Percentiles rank a stretch among this genome's conserved stretches.
phyloP scores from a whole-genome alignment of 306 rosid species.

The Quercus agrifolia region DNA sequence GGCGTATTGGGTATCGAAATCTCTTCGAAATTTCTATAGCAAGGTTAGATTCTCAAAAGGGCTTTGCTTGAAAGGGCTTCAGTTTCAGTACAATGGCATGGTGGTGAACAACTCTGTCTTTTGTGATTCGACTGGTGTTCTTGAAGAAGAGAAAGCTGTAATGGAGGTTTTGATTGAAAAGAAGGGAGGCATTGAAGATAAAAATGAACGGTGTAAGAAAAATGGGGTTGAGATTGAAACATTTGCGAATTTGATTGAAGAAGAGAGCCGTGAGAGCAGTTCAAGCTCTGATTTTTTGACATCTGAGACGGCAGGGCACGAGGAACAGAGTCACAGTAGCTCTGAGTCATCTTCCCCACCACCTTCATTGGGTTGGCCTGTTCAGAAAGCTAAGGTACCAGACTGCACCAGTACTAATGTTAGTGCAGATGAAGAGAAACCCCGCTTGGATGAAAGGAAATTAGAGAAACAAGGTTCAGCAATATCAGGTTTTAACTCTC shows the following conservation, averaged over 20 bases:
- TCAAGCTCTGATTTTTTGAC: slow-evolving; percentile 70
- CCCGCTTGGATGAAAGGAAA: slow-evolving; percentile 42
- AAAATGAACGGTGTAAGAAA: slow-evolving; percentile 11
- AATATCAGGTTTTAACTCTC: slow-evolving; percentile 47
- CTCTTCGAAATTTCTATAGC: slow-evolving; percentile 37
- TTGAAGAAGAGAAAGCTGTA: slow-evolving; percentile 30
- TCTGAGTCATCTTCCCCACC: slow-evolving; percentile 73
- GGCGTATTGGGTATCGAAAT: slow-evolving; percentile 53
- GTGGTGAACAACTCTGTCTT: slow-evolving; percentile 49
- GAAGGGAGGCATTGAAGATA: slow-evolving; percentile 28
- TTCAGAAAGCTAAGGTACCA: slow-evolving; percentile 36
- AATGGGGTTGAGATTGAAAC: slow-evolving; percentile 38
- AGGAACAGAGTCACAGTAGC: slow-evolving; percentile 74
- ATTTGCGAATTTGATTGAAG: slow-evolving; percentile 46
- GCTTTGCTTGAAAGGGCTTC: slow-evolving; percentile 48
- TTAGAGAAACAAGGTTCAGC: slow-evolving; percentile 47
- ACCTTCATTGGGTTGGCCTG: slow-evolving; percentile 63
- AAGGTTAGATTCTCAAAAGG: slow-evolving; percentile 46
- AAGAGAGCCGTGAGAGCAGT: slow-evolving; percentile 69
- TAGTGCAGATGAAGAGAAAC: slow-evolving; percentile 32
- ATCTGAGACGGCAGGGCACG: slow-evolving; percentile 73
- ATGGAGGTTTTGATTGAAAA: slow-evolving; percentile 54
- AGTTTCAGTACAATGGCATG: slow-evolving; percentile 44
- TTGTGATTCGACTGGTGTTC: slow-evolving; percentile 37
- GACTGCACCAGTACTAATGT: slow-evolving; percentile 32